Conservation (phyloP, 1,284 basidiomycete genomes). For the Cutaneotrichosporon arboriforme region DNA sequence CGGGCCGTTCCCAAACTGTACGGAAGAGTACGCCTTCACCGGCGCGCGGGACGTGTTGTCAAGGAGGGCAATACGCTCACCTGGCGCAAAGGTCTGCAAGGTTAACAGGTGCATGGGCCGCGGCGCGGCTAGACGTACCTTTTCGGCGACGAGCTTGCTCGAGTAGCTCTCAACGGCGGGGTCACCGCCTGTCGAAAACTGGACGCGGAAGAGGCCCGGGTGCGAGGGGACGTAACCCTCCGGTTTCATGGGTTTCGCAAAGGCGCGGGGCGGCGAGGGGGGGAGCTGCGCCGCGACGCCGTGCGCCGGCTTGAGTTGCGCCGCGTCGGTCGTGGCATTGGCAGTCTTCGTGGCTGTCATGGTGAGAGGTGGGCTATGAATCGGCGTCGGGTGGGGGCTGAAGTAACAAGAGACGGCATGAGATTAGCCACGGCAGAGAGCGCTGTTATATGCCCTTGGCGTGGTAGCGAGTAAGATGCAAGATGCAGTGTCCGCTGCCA, state of each 20-base stretch:
- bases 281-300: slow-evolving; percentile 20
- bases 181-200: slow-evolving; percentile 23
- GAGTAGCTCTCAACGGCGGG: slow-evolving; percentile 35
- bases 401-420: too few relatives aligned
- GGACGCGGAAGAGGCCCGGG: slow-evolving; percentile 38
- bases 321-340: neutral
- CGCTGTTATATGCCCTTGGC: too few relatives aligned
- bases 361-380: neutral
- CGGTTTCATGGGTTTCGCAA: slow-evolving; percentile 39
- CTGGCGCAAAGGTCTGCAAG: slow-evolving; percentile 22
- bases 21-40: slow-evolving; percentile 47
- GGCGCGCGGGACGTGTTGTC: slow-evolving; percentile 37
- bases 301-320: too few relatives aligned
- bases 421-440: too few relatives aligned
- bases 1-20: slow-evolving; percentile 49
- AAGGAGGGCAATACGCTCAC: slow-evolving; percentile 31
- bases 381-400: neutral
- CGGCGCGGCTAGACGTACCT: slow-evolving; percentile 23
- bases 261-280: slow-evolving; percentile 17
- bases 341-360: slow-evolving; percentile 2
- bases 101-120: too few relatives aligned
- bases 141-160: slow-evolving; percentile 38
- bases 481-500: too few relatives aligned
- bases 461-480: too few relatives aligned
- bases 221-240: slow-evolving; percentile 43